Percentiles rank a stretch among this genome's conserved stretches.
Evolutionary conservation across 768 basidiomycete genomes (phyloP).

Genomic region (Boletus rex-veris): DNA sequence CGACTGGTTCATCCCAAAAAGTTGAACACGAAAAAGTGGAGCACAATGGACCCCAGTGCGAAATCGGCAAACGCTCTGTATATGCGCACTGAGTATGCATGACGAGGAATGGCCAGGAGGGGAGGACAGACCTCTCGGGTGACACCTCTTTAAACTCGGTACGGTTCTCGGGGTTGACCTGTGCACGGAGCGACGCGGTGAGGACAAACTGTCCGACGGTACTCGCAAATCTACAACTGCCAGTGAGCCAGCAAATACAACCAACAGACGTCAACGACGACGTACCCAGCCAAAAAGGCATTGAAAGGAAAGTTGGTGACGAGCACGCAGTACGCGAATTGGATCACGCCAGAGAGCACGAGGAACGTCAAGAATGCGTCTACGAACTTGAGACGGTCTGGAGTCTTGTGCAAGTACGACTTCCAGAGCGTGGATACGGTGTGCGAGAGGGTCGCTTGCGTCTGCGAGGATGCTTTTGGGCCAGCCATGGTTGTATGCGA

Average conservation of each 20-base stretch:
- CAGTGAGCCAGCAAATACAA: constrained; percentile 1
- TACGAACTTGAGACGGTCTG: constrained; percentile 87
- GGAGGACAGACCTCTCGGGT: constrained; percentile 74
- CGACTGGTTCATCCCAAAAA: constrained; percentile 71
- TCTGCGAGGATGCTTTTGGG: constrained; percentile 26
- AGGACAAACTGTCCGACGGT: constrained; percentile 97
- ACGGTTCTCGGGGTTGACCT: constrained; percentile 85
- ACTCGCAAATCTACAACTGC: constrained; percentile 71
- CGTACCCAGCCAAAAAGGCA: constrained; percentile 93
- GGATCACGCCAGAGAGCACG: constrained; percentile 83
- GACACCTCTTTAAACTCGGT: constrained; percentile 86
- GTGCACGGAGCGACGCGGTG: constrained; percentile 85
- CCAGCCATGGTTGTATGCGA: constrained; percentile 32
- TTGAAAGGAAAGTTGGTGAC: constrained; percentile 96
- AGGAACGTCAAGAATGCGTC: constrained; percentile 92
- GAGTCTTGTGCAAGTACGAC: constrained; percentile 74
- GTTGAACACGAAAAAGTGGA: constrained; percentile 99
- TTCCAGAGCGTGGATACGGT: constrained; percentile 58
- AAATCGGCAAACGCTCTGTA: constrained; percentile 96
- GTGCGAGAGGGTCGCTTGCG: constrained; percentile 11
- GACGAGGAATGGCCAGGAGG: background rate
- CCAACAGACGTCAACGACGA: background rate
- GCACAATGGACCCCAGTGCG: constrained; percentile 86
- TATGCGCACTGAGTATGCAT: background rate
- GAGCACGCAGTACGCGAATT: constrained; percentile 89